These are phyloP conservation scores for Jimgerdemannia lactiflua DNA, from an alignment of 192 early-diverging fungal species.

Conservation along the genomic window DNA sequence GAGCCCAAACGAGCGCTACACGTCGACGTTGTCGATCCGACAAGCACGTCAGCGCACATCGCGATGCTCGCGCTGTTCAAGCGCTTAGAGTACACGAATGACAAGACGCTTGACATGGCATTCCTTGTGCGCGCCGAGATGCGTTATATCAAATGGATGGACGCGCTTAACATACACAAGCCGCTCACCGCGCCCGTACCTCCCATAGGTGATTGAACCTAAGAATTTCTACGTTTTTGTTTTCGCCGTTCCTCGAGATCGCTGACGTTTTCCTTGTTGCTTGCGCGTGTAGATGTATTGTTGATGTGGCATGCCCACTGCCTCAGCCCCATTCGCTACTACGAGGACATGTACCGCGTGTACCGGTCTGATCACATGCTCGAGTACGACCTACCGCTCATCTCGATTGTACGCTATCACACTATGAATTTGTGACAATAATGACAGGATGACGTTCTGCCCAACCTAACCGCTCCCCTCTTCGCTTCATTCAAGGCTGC, in stretches of 20 bases:
- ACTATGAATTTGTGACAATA: no score
- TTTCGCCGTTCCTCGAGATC: no score
- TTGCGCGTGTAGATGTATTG: slow-evolving; percentile 61
- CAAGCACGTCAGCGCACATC: slow-evolving; percentile 27
- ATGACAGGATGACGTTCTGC: no score
- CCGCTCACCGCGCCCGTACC: slow-evolving; percentile 40
- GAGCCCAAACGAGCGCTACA: no score
- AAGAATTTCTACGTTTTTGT: no score
- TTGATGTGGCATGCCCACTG: slow-evolving; percentile 63
- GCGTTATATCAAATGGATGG: slow-evolving; percentile 50
- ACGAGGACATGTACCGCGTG: slow-evolving; percentile 54
- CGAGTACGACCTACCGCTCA: slow-evolving; percentile 46
- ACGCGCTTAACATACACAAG: slow-evolving; percentile 34
- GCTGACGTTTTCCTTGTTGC: no score
- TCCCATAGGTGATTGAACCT: slow-evolving; percentile 33
- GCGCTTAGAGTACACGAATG: slow-evolving; percentile 25
- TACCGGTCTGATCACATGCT: slow-evolving; percentile 31
- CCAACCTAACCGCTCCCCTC: no score
- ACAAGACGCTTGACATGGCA: slow-evolving; percentile 38
- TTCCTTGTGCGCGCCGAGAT: slow-evolving; percentile 53
- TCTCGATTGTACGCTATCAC: no score
- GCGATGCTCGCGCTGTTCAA: slow-evolving; percentile 25
- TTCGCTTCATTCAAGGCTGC: no score
- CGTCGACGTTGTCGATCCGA: slow-evolving; percentile 14
- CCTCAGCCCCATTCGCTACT: slow-evolving; percentile 53